A percentile compares a stretch with the other conserved stretches of the same genome.
Conservation (phyloP, 2,329 filamentous ascomycete genomes). For the Thyridium curvatum region DNA sequence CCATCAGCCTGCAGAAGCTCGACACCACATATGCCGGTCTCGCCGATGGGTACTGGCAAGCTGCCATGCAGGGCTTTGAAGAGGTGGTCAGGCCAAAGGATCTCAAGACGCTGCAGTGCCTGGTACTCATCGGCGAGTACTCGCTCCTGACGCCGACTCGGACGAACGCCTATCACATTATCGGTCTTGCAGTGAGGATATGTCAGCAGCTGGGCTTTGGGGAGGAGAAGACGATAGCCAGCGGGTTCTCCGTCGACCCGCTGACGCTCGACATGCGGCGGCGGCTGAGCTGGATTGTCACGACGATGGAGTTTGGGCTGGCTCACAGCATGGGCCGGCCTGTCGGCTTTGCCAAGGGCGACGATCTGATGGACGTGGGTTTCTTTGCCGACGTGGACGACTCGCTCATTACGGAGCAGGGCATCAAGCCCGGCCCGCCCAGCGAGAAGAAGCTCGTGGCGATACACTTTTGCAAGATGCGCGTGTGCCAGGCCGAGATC, state of each 20-base stretch:
- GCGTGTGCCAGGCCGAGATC: conserved; percentile 81
- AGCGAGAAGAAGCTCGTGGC: conserved; percentile 82
- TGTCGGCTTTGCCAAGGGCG: conserved; percentile 73
- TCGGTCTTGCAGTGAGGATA: conserved; percentile 80
- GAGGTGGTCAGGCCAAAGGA: conserved; percentile 83
- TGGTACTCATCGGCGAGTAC: conserved; percentile 82
- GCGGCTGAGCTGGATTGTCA: conserved; percentile 80
- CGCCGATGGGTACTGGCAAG: conserved; percentile 90
- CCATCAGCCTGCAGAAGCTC: conserved; percentile 90
- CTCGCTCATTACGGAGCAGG: conserved; percentile 70
- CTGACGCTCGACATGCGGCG: conserved; percentile 85
- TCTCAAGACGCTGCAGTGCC: conserved; percentile 81
- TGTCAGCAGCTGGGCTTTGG: conserved; percentile 83
- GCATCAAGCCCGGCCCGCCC: conserved; percentile 64
- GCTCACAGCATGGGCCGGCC: conserved; percentile 85
- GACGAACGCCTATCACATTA: conserved; percentile 87
- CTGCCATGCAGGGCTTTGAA: conserved; percentile 80
- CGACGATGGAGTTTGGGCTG: conserved; percentile 82
- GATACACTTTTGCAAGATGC: conserved; percentile 92
- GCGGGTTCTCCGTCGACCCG: conserved; percentile 56
- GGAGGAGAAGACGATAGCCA: conserved; percentile 80
- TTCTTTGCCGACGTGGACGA: conserved; percentile 84
- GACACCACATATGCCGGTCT: conserved; percentile 85
- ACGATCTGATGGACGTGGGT: conserved; percentile 77
- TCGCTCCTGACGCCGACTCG: conserved; percentile 87